These are phyloP conservation scores for Mikania micrantha DNA, from an alignment of 129 eudicot species.

Conservation along the genomic window DNA sequence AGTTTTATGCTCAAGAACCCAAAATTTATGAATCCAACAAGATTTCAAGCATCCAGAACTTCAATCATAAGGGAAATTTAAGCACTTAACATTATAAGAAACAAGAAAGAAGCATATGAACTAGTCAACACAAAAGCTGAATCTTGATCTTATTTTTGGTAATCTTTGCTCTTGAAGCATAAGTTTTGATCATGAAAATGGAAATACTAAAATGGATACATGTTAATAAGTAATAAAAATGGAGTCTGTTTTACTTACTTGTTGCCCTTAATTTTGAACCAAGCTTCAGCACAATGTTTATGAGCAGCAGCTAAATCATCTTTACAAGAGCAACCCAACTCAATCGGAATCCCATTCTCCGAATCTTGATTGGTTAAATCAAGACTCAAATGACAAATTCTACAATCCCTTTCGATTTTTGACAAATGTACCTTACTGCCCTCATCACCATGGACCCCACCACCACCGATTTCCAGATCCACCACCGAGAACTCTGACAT, in stretches of 20 bases:
- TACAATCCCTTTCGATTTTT: conserved; percentile 67
- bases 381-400: conserved; percentile 82
- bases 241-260: conserved; percentile 44
- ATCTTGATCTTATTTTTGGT: conserved; percentile 4
- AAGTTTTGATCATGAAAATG: conserved; percentile 7
- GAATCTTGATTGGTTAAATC: conserved; percentile 53
- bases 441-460: conserved; percentile 34
- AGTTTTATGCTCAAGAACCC: conserved; percentile 6
- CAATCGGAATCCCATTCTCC: conserved; percentile 67
- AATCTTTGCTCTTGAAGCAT: neutral
- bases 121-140: neutral
- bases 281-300: conserved; percentile 93
- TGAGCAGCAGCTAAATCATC: conserved; percentile 96
- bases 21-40: conserved; percentile 1
- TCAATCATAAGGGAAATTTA: neutral
- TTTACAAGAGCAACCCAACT: conserved; percentile 93
- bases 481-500: conserved; percentile 68
- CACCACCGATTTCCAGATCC: conserved; percentile 47
- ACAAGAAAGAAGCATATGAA: conserved; percentile 2
- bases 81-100: neutral
- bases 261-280: conserved; percentile 97
- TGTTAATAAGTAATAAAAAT: conserved; percentile 17
- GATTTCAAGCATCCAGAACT: conserved; percentile 6
- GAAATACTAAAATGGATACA: conserved; percentile 9
- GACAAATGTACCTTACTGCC: conserved; percentile 45